Evolutionary conservation across 2,329 filamentous ascomycete genomes (phyloP), one percentile per base, ranked within the genome.

Genomic region (Apiospora hydei): DNA sequence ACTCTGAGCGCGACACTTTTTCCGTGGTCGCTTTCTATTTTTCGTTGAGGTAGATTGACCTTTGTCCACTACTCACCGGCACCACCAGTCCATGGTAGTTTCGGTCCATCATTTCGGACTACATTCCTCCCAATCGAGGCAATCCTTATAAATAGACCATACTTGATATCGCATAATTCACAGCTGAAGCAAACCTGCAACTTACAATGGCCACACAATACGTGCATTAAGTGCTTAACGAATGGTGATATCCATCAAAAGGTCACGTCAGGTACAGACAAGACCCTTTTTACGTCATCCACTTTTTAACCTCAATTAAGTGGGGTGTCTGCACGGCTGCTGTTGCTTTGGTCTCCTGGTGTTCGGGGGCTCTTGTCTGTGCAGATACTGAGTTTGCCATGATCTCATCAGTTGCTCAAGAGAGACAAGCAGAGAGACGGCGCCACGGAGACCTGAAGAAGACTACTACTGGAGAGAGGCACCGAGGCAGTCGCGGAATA

Each of bases 11-110:
- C 57, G 57, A 64, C 57, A 64, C 57, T 64, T 41, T 14, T 41
- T 64, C 57, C 57, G 57, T 64, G 57, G 57, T 64, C 57, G 57
- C 57, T 64, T 64, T 64, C 57, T 41, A 41, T 64, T 64, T 64
- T 64, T 64, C 57, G 57, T 64, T 41, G 34, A 64, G 57, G 57
- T 41, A 64, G 57, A 64, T 64, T 64, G 34, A 41, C 34, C 18
- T n/a, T 64, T 64, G 57, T 64, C 57, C 57, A 41, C 34, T 64
- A 64, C 57, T 64, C 57, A 64, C 57, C 57, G 57, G 41, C 57
- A 21, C 57, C 34, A 21, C 57, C 57, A 64, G 57, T 64, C 34
- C 30, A 64, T 64, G 57, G 57, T 38, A 64, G 57, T 64, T 64
- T 64, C 57, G 57, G 57, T 64, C 57, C 57, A 64, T 64, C 57